These are phyloP conservation scores for Talaromyces islandicus DNA, from an alignment of 2,329 filamentous ascomycete genomes.

Conservation along the genomic window DNA sequence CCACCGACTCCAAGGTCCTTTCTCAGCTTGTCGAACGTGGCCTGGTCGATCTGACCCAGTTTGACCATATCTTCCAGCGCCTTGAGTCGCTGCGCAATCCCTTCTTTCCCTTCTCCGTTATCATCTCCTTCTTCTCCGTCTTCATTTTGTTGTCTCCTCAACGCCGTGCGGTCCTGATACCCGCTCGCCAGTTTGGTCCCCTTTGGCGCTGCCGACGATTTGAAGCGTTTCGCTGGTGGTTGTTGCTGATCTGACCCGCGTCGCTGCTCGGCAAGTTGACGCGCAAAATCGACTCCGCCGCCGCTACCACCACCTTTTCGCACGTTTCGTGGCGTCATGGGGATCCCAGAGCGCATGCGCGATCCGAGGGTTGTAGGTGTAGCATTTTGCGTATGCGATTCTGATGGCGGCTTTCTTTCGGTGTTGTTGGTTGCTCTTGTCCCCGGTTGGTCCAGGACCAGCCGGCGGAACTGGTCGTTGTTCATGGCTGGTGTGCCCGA, in stretches of 20 bases:
- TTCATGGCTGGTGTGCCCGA: constrained; percentile 59
- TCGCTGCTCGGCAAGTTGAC: constrained; percentile 72
- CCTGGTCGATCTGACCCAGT: constrained; percentile 73
- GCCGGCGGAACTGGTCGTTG: constrained; percentile 85
- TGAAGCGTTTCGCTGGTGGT: constrained; percentile 66
- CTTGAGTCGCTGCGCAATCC: constrained; percentile 61
- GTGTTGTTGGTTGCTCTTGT: background rate
- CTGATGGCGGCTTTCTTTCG: background rate
- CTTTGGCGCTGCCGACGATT: constrained; percentile 68
- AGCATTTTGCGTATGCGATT: background rate
- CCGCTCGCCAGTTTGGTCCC: constrained; percentile 73
- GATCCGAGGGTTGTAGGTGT: constrained; percentile 53
- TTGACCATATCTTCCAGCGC: constrained; percentile 77
- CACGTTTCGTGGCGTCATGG: constrained; percentile 86
- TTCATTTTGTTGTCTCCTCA: constrained; percentile 44
- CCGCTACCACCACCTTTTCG: constrained; percentile 28
- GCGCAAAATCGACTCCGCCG: constrained; percentile 62
- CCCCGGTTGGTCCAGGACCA: constrained; percentile 55
- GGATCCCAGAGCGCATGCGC: constrained; percentile 71
- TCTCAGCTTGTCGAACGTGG: constrained; percentile 68
- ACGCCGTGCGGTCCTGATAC: constrained; percentile 75
- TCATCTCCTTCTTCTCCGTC: constrained; percentile 41
- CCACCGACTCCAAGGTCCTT: constrained; percentile 73
- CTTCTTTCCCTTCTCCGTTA: constrained; percentile 37
- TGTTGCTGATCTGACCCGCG: constrained; percentile 42